Conservation (phyloP, 2,329 filamentous ascomycete genomes). For the Aspergillus sojae region DNA sequence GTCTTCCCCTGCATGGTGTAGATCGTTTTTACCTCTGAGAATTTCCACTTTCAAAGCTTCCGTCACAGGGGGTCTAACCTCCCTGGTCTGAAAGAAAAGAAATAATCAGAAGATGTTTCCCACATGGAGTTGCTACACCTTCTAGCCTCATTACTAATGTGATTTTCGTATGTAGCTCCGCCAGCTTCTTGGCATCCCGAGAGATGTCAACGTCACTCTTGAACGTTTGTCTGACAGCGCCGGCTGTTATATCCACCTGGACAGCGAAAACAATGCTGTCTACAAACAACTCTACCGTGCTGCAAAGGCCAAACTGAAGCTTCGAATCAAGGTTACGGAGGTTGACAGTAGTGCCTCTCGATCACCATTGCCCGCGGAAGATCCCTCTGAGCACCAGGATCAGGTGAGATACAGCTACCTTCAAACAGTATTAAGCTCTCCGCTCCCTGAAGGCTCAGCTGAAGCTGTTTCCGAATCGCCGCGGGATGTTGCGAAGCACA, state of each 20-base stretch:
- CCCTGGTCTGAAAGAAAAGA: neutral
- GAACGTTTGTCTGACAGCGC: constrained; percentile 97
- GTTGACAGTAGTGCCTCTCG: constrained; percentile 30
- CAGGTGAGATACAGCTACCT: constrained; percentile 42
- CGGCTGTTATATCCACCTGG: constrained; percentile 75
- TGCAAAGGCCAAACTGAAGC: constrained; percentile 96
- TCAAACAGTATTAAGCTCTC: constrained; percentile 44
- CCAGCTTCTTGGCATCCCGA: constrained; percentile 65
- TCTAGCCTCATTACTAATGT: constrained; percentile 22
- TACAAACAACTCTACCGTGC: constrained; percentile 98
- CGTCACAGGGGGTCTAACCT: too few relatives aligned
- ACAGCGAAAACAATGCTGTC: constrained; percentile 74
- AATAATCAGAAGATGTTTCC: neutral
- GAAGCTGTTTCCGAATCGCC: constrained; percentile 16
- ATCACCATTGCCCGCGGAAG: constrained; percentile 18
- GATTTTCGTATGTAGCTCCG: constrained; percentile 62
- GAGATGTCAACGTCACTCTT: constrained; percentile 66
- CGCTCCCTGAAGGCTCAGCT: constrained; percentile 22
- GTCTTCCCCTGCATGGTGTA: constrained; percentile 1
- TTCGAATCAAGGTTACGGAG: constrained; percentile 76
- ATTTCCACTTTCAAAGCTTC: neutral
- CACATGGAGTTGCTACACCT: neutral
- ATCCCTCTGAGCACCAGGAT: constrained; percentile 20
- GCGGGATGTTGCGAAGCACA: constrained; percentile 9
- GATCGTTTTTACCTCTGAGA: neutral